phyloP scores from a whole-genome alignment of 2,329 filamentous ascomycete genomes.

The Diaporthe citrichinensis region DNA sequence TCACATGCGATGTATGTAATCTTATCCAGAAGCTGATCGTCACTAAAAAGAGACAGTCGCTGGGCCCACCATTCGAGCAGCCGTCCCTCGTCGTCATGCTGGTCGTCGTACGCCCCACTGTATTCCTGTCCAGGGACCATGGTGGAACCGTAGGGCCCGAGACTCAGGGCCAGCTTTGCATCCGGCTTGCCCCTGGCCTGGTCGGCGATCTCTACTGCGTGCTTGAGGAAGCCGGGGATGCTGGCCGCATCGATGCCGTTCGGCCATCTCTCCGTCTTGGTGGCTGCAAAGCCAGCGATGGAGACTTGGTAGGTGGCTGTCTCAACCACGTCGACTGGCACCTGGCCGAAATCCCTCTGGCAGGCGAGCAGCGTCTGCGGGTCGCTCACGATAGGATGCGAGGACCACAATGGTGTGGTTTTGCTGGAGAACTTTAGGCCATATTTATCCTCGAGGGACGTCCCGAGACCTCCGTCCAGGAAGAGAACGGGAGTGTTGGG shows the following conservation, averaged over 20 bases:
- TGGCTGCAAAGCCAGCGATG: slow-evolving; percentile 67
- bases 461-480: slow-evolving; percentile 78
- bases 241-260: slow-evolving; percentile 57
- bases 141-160: slow-evolving; percentile 77
- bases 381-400: slow-evolving; percentile 72
- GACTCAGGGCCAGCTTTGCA: slow-evolving; percentile 67
- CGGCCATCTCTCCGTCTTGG: slow-evolving; percentile 58
- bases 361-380: slow-evolving; percentile 65
- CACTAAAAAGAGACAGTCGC: slow-evolving; percentile 65
- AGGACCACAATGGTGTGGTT: slow-evolving; percentile 76
- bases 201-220: slow-evolving; percentile 60
- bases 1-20: slow-evolving; percentile 74
- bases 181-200: slow-evolving; percentile 48
- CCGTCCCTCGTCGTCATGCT: slow-evolving; percentile 58
- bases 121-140: slow-evolving; percentile 78
- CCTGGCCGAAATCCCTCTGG: slow-evolving; percentile 68
- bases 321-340: slow-evolving; percentile 73
- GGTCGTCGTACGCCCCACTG: slow-evolving; percentile 69
- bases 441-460: slow-evolving; percentile 73
- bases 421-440: slow-evolving; percentile 63
- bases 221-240: slow-evolving; percentile 59
- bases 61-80: slow-evolving; percentile 71
- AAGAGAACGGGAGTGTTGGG: slow-evolving; percentile 57
- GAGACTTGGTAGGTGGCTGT: slow-evolving; percentile 79
- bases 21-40: slow-evolving; percentile 54